Conservation (phyloP, 2,329 filamentous ascomycete species). For the Lizonia empirigonia region DNA sequence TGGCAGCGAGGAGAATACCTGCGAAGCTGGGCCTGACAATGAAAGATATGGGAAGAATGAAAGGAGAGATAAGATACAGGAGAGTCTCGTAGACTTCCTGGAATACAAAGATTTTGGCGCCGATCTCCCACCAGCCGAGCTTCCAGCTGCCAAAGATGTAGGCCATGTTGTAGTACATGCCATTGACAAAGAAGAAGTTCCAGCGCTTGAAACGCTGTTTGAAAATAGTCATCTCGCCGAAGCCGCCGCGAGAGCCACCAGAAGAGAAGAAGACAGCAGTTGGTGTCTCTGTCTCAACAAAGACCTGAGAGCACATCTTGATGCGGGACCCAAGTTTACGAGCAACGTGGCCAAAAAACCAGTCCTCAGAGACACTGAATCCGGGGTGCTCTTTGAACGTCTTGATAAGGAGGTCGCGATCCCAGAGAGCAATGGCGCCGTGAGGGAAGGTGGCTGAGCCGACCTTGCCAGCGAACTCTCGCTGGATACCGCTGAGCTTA, state of each 20-base stretch:
- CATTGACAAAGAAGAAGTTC: constrained; percentile 60
- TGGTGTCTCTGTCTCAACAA: constrained; percentile 60
- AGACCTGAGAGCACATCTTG: constrained; percentile 56
- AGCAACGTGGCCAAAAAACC: constrained; percentile 59
- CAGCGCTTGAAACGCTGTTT: constrained; percentile 58
- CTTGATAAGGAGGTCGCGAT: constrained; percentile 52
- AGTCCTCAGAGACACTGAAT: constrained; percentile 58
- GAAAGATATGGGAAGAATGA: constrained; percentile 55
- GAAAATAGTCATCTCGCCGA: constrained; percentile 60
- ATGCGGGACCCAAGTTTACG: constrained; percentile 54
- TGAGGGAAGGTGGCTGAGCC: constrained; percentile 59
- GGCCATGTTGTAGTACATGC: constrained; percentile 55
- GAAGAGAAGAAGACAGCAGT: constrained; percentile 51
- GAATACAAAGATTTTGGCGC: constrained; percentile 57
- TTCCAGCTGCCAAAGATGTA: constrained; percentile 57
- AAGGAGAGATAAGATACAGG: constrained; percentile 54
- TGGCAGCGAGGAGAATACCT: constrained; percentile 47
- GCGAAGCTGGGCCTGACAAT: constrained; percentile 51
- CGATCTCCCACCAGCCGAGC: constrained; percentile 57
- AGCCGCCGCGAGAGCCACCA: constrained; percentile 53
- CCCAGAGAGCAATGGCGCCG: constrained; percentile 58
- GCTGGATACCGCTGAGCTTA: constrained; percentile 56
- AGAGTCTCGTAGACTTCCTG: constrained; percentile 57
- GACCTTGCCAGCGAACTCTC: constrained; percentile 52
- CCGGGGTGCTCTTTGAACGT: constrained; percentile 57